Evolutionary conservation across 257 asterid species (phyloP), one percentile per base, ranked within the genome.

Genomic region (Perilla frutescens): DNA sequence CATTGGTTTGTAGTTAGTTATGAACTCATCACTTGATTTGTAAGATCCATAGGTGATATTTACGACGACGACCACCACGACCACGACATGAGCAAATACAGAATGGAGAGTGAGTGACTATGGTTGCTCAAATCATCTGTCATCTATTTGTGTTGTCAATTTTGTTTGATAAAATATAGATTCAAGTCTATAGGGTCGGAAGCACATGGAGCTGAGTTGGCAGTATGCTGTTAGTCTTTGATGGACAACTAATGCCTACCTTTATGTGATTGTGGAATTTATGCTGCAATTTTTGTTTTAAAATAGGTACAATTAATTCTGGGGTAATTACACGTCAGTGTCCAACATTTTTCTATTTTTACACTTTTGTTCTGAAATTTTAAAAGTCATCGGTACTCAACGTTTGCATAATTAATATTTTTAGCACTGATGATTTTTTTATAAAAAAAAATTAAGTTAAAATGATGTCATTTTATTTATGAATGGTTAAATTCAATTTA

Each of bases 1-100:
- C 78, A 76, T 82, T 88, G 80, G 79, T 82, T 86, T 83, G 86
- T 86, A 81, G 87, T 76, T 68, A 62, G 73, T 73, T 59, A 54
- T 76, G 78, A 66, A 32, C 2, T 34, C 72, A 47, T 66, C 55
- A 62, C 76, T 43, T 77, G 83, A 67, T 74, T 66, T 84, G 75
- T 72, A 72, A 71, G 63, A 44, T 47, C 48, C 48, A 62, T 12
- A 56, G 53, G 47, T 41, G 71, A 70, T 61, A 70, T 80, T 75
- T 45, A 65, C 48, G 79, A 73, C 49, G 45, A 66, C 50, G 61
- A 20, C 1, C 0, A 62, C 49, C 0, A 62, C 49, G 77, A 58
- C 13, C 31, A 8, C 7, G 7, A 62, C 55, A 63, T 41, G 64
- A 47, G 20, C 29, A 74, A 34, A 65, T 65, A 65, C 45, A 74